Percentiles rank a stretch among this genome's conserved stretches.
Evolutionary conservation across 148 eudicot genomes (phyloP).

Genomic region (Cornus controversa): DNA sequence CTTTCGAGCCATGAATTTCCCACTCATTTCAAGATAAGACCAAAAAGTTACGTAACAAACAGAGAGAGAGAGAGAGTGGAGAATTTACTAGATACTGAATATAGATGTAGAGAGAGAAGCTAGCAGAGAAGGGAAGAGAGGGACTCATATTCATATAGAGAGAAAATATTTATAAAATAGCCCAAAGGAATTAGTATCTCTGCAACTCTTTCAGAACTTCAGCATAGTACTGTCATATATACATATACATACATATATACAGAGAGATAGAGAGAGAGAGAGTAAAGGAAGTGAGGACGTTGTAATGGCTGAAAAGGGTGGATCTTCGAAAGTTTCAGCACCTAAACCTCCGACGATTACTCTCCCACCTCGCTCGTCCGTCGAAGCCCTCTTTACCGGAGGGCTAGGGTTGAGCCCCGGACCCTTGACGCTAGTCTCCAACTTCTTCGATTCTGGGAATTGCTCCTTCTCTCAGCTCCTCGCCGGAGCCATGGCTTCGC

Average conservation of each 20-base stretch:
- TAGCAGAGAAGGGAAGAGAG: neutral
- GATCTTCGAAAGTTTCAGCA: conserved; percentile 17
- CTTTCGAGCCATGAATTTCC: neutral
- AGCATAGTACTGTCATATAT: too few relatives aligned
- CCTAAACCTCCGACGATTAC: conserved; percentile 33
- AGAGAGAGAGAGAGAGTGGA: neutral
- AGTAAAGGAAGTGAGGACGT: neutral
- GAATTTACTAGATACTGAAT: too few relatives aligned
- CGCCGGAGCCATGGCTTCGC: conserved; percentile 60
- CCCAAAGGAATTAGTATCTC: too few relatives aligned
- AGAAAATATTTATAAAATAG: too few relatives aligned
- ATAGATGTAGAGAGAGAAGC: neutral
- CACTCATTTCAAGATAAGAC: neutral
- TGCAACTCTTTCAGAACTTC: too few relatives aligned
- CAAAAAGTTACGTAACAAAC: too few relatives aligned
- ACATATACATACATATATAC: neutral
- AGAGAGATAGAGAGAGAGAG: neutral
- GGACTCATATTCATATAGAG: too few relatives aligned
- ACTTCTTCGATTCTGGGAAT: conserved; percentile 47
- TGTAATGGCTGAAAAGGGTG: conserved; percentile 24
- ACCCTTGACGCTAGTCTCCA: conserved; percentile 59
- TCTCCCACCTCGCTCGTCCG: conserved; percentile 43
- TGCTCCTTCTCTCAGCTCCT: conserved; percentile 85
- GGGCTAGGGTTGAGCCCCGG: conserved; percentile 47
- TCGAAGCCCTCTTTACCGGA: conserved; percentile 36